Evolutionary conservation across 345 rosid species (phyloP), one percentile per base, ranked within the genome.

Genomic region (Populus ilicifolia): DNA sequence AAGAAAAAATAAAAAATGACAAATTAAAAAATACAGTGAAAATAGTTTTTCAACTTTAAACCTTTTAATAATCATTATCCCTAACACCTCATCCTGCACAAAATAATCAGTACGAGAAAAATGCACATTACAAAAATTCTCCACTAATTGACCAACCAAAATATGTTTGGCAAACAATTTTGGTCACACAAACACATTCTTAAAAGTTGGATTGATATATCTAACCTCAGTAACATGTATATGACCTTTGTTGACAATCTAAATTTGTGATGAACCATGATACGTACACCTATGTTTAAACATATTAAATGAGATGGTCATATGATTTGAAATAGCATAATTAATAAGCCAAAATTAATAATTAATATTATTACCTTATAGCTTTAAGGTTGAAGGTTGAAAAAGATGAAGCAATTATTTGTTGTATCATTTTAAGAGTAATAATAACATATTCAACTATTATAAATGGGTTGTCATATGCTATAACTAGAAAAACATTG

Each of bases 71-170:
- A 77, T 25, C 61, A 69, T 33, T 20, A 1, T 77, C 46, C 69
- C 17, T 63, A 56, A 54, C 52, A 68, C 79, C 59, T 76, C 27
- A 76, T 68, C 79, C 8, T 67, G 21, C 66, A 67, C 38, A 33
- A 33, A 33, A 33, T 4, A 44, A 44, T 1, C 5, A 11, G 12
- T 13, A 44, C 1, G 9, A 44, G 16, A 44, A 44, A 44, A 12
- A 44, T 13, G 0, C 17, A 44, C 1, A 44, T 44, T 2, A 44
- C 5, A 12, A 13, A 9, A 9, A 12, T 44, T 44, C 13, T 44
- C 17, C 17, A 44, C 50, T 17, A 44, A 44, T 12, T 44, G 50
- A 12, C 50, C 14, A 44, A 12, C 5, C 3, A 12, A 44, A 44
- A 44, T 44, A 44, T 9, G 16, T 33, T 0, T n/a, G 1, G 71